These are phyloP conservation scores for Aspergillus leporis DNA, from an alignment of 495 filamentous ascomycete species.

Conservation along the genomic window DNA sequence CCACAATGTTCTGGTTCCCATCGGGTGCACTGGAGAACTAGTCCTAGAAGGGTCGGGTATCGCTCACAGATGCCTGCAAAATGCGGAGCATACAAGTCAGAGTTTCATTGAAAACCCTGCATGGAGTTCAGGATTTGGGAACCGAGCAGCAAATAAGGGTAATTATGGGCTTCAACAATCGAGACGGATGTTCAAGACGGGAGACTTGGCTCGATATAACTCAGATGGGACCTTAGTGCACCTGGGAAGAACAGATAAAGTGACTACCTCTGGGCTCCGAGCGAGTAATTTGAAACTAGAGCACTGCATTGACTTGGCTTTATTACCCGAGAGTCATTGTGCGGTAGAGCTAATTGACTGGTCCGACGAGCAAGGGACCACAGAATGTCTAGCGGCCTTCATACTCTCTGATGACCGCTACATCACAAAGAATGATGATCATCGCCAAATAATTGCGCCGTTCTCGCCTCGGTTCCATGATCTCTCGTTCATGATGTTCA, in stretches of 20 bases:
- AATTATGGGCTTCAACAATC: neutral
- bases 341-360: slow-evolving; percentile 28
- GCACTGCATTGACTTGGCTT: slow-evolving; percentile 18
- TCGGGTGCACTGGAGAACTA: slow-evolving; percentile 62
- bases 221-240: slow-evolving; percentile 47
- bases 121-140: slow-evolving; percentile 36
- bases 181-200: slow-evolving; percentile 43
- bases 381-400: slow-evolving; percentile 31
- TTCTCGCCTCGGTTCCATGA: slow-evolving; percentile 22
- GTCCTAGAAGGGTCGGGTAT: slow-evolving; percentile 61
- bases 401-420: slow-evolving; percentile 17
- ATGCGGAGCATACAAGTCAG: slow-evolving; percentile 35
- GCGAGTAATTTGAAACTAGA: slow-evolving; percentile 53
- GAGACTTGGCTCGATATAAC: slow-evolving; percentile 56
- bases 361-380: slow-evolving; percentile 6
- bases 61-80: slow-evolving; percentile 50
- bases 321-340: slow-evolving; percentile 20
- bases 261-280: slow-evolving; percentile 47
- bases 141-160: slow-evolving; percentile 3
- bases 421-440: neutral
- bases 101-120: slow-evolving; percentile 51
- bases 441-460: slow-evolving; percentile 14
- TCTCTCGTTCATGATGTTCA: slow-evolving; percentile 21
- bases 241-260: slow-evolving; percentile 46
- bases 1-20: slow-evolving; percentile 51